A percentile compares a stretch with the other conserved stretches of the same genome.
Conservation (phyloP, 2,329 filamentous ascomycete genomes). For the Xylariaceae sp. region DNA sequence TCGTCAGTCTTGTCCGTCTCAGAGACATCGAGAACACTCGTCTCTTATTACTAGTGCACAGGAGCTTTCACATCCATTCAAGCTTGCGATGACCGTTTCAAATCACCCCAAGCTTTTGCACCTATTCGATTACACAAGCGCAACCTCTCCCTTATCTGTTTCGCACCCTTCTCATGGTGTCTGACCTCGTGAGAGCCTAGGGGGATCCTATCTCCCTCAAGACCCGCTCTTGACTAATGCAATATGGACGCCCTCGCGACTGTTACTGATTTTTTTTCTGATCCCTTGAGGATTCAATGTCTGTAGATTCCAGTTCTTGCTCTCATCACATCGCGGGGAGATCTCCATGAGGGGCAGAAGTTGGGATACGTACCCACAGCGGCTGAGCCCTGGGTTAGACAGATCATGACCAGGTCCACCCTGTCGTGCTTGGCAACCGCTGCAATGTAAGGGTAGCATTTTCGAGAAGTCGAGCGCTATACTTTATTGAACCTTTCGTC, state of each 20-base stretch:
- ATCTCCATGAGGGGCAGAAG: constrained; percentile 3
- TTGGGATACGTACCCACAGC: constrained; percentile 1
- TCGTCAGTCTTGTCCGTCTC: constrained; percentile 27
- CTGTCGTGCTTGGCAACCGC: constrained; percentile 8
- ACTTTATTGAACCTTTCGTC: constrained; percentile 4
- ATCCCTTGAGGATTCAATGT: not conserved
- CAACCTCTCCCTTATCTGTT: constrained; percentile 10
- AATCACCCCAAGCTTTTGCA: constrained; percentile 10
- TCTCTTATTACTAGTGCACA: constrained; percentile 4
- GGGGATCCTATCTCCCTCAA: constrained; percentile 5
- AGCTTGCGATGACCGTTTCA: constrained; percentile 11
- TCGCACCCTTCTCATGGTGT: constrained; percentile 12
- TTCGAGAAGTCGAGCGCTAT: constrained; percentile 7
- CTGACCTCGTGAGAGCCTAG: constrained; percentile 4
- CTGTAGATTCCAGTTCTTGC: not conserved
- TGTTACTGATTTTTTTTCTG: too few relatives aligned
- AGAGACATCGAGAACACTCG: constrained; percentile 22
- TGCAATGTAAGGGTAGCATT: constrained; percentile 17
- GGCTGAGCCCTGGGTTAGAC: too few relatives aligned
- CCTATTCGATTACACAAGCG: constrained; percentile 5
- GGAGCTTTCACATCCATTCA: constrained; percentile 5
- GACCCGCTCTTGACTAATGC: constrained; percentile 3
- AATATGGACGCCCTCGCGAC: not conserved
- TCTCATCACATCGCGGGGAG: not conserved
- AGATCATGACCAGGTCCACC: constrained; percentile 5